These are phyloP conservation scores for Oehlia diaphana DNA, from an alignment of 192 early-diverging fungal species.

Conservation along the genomic window DNA sequence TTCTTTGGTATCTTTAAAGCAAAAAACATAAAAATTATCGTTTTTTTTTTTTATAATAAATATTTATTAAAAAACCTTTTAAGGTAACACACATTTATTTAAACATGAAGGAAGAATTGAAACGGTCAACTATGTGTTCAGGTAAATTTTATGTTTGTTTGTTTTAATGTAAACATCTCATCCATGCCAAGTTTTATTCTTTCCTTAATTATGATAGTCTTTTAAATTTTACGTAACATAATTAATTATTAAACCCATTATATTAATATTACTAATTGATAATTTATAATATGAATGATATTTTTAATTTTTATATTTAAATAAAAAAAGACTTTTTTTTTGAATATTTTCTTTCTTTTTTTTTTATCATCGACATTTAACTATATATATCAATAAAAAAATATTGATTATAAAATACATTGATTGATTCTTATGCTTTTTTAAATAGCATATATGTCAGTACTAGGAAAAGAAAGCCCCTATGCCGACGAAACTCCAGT, in stretches of 20 bases:
- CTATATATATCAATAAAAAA: too few species aligned
- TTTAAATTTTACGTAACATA: too few species aligned
- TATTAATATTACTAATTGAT: too few species aligned
- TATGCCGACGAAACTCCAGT: slow-evolving; percentile 26
- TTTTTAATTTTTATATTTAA: too few species aligned
- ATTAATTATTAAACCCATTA: too few species aligned
- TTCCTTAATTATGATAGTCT: too few species aligned
- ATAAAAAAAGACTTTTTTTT: neutral
- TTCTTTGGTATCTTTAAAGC: neutral
- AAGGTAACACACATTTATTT: neutral
- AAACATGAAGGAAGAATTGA: neutral
- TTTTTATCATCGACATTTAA: neutral
- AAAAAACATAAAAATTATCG: neutral
- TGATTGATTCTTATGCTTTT: too few species aligned
- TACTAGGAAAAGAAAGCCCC: neutral
- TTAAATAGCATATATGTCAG: slow-evolving; percentile 10
- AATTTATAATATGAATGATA: too few species aligned
- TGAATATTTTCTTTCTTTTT: neutral
- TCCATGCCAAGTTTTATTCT: too few species aligned
- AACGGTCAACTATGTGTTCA: neutral
- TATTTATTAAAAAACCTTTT: too few species aligned
- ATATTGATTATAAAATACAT: too few species aligned
- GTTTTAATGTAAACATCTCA: neutral
- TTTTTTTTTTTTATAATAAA: too few species aligned
- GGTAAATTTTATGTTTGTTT: neutral